Evolutionary conservation across 805 yeast genomes (phyloP).

Genomic region (Priceomyces carsonii): DNA sequence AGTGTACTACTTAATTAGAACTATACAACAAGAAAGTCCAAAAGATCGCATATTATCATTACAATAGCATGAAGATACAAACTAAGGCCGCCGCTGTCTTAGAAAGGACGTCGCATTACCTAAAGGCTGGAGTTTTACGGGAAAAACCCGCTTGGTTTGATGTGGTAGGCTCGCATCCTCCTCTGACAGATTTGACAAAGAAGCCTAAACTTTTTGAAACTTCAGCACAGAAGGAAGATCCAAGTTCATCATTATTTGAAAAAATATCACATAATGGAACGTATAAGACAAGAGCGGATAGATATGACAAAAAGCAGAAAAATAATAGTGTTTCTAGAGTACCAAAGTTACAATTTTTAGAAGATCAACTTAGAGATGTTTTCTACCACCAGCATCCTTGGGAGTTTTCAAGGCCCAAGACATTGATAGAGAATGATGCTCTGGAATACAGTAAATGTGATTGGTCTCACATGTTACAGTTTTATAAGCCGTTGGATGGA

Average conservation of each 20-base stretch:
- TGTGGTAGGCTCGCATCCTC: constrained; percentile 82
- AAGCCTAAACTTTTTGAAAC: constrained; percentile 34
- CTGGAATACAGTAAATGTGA: constrained; percentile 56
- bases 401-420: constrained; percentile 92
- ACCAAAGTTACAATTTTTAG: constrained; percentile 57
- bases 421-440: constrained; percentile 74
- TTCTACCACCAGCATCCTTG: constrained; percentile 96
- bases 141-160: constrained; percentile 87
- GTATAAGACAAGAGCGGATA: constrained; percentile 50
- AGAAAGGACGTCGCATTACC: constrained; percentile 75
- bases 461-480: constrained; percentile 80
- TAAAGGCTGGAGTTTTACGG: constrained; percentile 67
- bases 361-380: constrained; percentile 78
- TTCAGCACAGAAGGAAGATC: constrained; percentile 29
- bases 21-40: no score
- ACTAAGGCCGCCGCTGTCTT: constrained; percentile 70
- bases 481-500: constrained; percentile 77
- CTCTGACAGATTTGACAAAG: constrained; percentile 60
- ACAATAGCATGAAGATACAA: constrained; percentile 58
- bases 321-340: constrained; percentile 47
- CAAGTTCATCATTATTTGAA: constrained; percentile 20
- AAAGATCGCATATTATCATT: neutral
- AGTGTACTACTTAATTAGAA: no score
- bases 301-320: constrained; percentile 35
- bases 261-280: constrained; percentile 18